Conservation (phyloP, 345 rosid species). For the Eucalyptus sp. region DNA sequence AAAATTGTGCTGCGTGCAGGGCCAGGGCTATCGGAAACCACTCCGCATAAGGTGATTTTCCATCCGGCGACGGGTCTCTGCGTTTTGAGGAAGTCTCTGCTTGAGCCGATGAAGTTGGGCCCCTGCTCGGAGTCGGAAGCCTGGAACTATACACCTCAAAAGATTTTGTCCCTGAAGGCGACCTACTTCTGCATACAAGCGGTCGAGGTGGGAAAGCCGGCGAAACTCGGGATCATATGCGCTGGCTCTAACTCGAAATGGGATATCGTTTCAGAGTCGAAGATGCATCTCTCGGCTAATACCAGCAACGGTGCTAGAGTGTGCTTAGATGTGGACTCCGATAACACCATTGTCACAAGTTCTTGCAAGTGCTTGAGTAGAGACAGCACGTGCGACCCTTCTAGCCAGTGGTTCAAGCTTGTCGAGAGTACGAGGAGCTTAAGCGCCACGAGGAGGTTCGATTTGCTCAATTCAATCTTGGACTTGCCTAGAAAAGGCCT, state of each 20-base stretch:
- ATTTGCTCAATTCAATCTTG: not conserved
- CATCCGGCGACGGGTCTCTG: constrained; percentile 83
- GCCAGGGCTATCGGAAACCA: constrained; percentile 50
- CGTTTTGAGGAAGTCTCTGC: constrained; percentile 26
- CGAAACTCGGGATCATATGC: constrained; percentile 38
- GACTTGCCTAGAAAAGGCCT: not conserved
- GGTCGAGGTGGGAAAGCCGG: constrained; percentile 15
- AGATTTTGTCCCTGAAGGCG: constrained; percentile 30
- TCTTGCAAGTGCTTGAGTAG: constrained; percentile 7
- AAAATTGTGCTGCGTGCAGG: constrained; percentile 25
- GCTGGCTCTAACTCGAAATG: constrained; percentile 35
- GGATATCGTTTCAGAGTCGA: constrained; percentile 64
- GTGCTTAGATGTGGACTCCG: constrained; percentile 71
- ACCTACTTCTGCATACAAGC: constrained; percentile 62
- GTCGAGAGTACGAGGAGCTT: constrained; percentile 1
- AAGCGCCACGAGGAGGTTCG: not conserved
- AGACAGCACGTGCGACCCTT: constrained; percentile 4
- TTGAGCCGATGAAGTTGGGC: constrained; percentile 42
- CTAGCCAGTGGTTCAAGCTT: constrained; percentile 16
- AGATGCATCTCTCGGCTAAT: constrained; percentile 59
- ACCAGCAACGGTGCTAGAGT: constrained; percentile 23
- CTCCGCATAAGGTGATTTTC: constrained; percentile 49
- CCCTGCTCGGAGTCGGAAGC: constrained; percentile 62
- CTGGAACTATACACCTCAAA: constrained; percentile 51
- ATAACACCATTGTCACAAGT: not conserved